Base-by-base conservation (phyloP, 257 asterid genomes). In the Penstemon newberryi region DNA sequence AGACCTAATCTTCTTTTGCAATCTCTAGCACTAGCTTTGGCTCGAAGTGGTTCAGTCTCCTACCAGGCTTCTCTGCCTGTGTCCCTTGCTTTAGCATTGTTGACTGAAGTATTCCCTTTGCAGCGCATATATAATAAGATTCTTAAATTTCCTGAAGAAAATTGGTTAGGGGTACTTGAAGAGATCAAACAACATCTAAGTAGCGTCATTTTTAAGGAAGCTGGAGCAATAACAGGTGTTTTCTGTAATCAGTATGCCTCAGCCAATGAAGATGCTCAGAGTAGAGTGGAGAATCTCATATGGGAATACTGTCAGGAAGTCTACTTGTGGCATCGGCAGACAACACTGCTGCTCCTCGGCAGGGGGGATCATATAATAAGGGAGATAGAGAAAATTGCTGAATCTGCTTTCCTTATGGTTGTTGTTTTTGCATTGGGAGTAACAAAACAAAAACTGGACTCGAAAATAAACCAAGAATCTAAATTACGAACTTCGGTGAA, bases 371-470 rank as follows among this genome's bases (percentile, higher is more conserved):
- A 58, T 11, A 69, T 93, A 50, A 79, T 80, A 45, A 82, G 67
- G 68, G 89, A 85, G 68, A 69, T 90, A 49, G 97, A 89, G 82
- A 93, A 88, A 83, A 83, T 93, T 69, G 92, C 86, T 9, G 99
- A 90, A 72, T 90, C 99, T 76, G 81, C 96, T 65, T 90, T 93
- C 69, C 91, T 93, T 70, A 93, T 93, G 99, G 90, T 90, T 76
- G 99, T 88, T 69, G 89, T 93, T 73, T 93, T 93, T 75, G 82
- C 96, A 18, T 76, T 85, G 68, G 87, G 89, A 39, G 97, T 93
- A 65, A 88, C 91, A 53, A 90, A 88, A 73, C 86, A 84, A 65
- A 84, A 86, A 78, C 70, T 90, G 57, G 78, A 79, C 67, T 67
- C 84, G 9, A 72, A 66, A 63, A 66, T 78, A 46, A 70, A 78